Conservation (phyloP, 2,329 filamentous ascomycete species). For the Stachybotrys chlorohalonatus region DNA sequence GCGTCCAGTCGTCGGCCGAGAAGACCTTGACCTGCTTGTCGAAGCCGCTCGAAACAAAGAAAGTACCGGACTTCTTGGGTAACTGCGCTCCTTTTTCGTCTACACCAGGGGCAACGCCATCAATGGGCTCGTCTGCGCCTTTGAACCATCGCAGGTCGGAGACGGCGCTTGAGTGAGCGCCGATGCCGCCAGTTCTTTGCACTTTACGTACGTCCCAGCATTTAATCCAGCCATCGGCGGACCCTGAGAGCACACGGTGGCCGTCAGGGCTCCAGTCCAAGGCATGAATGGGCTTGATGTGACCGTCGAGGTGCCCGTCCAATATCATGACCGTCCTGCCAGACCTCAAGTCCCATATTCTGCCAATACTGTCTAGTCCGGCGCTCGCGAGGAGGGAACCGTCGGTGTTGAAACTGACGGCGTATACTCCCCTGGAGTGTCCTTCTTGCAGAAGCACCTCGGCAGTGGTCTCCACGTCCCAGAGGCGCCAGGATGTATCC, state of each 20-base stretch:
- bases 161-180: slow-evolving; percentile 84
- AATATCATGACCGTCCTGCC: slow-evolving; percentile 94
- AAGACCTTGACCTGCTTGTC: slow-evolving; percentile 95
- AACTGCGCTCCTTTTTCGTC: slow-evolving; percentile 57
- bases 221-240: slow-evolving; percentile 91
- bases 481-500: slow-evolving; percentile 93
- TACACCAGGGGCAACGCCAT: slow-evolving; percentile 48
- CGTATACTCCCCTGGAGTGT: slow-evolving; percentile 87
- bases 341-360: slow-evolving; percentile 90
- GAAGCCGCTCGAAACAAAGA: slow-evolving; percentile 84
- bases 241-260: slow-evolving; percentile 85
- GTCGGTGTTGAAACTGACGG: slow-evolving; percentile 82
- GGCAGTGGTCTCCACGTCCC: slow-evolving; percentile 80
- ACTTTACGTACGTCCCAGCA: slow-evolving; percentile 97
- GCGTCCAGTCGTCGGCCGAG: slow-evolving; percentile 90
- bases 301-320: slow-evolving; percentile 71
- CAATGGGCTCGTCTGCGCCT: slow-evolving; percentile 65
- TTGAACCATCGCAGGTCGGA: slow-evolving; percentile 93
- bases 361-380: slow-evolving; percentile 88
- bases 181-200: slow-evolving; percentile 71
- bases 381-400: slow-evolving; percentile 84
- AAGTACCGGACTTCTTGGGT: slow-evolving; percentile 83
- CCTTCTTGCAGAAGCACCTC: slow-evolving; percentile 88
- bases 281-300: slow-evolving; percentile 86
- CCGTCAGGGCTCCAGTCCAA: slow-evolving; percentile 90